A percentile compares a stretch with the other conserved stretches of the same genome.
These are phyloP conservation scores for Alternaria ventricosa DNA, from an alignment of 2,329 filamentous ascomycete species.

Conservation along the genomic window DNA sequence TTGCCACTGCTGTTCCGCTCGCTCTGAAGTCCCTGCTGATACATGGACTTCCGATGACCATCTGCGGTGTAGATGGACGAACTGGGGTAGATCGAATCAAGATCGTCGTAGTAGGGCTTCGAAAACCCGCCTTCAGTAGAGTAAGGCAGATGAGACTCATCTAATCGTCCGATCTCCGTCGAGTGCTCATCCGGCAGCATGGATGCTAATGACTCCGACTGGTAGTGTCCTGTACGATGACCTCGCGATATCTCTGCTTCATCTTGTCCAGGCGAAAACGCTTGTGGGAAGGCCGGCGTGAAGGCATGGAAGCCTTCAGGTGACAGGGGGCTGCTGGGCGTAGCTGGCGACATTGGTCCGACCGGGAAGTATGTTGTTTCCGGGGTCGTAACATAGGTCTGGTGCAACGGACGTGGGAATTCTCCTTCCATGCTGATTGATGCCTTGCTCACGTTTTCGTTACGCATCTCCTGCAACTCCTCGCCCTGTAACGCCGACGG, in stretches of 20 bases:
- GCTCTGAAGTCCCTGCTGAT: slow-evolving; percentile 27
- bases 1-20: slow-evolving; percentile 31
- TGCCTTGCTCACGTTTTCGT: slow-evolving; percentile 11
- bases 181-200: slow-evolving; percentile 41
- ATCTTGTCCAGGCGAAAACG: slow-evolving; percentile 9
- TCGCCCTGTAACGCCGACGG: slow-evolving; percentile 19
- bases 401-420: slow-evolving; percentile 27
- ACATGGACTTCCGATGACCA: slow-evolving; percentile 24
- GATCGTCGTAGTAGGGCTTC: slow-evolving; percentile 39
- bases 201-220: slow-evolving; percentile 29
- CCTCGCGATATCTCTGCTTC: slow-evolving; percentile 11
- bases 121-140: slow-evolving; percentile 15
- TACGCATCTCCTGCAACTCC: slow-evolving; percentile 33
- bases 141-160: slow-evolving; percentile 10
- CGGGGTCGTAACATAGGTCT: slow-evolving; percentile 25
- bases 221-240: slow-evolving; percentile 1
- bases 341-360: slow-evolving; percentile 24
- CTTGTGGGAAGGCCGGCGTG: neutral
- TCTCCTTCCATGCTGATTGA: slow-evolving; percentile 20
- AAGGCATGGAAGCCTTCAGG: slow-evolving; percentile 6
- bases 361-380: slow-evolving; percentile 26
- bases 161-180: slow-evolving; percentile 23
- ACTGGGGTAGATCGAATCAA: slow-evolving; percentile 36
- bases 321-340: slow-evolving; percentile 19
- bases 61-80: slow-evolving; percentile 44